A percentile compares a stretch with the other conserved stretches of the same genome.
Conservation (phyloP, 2,329 filamentous ascomycete genomes). For the Periconia macrospinosa region DNA sequence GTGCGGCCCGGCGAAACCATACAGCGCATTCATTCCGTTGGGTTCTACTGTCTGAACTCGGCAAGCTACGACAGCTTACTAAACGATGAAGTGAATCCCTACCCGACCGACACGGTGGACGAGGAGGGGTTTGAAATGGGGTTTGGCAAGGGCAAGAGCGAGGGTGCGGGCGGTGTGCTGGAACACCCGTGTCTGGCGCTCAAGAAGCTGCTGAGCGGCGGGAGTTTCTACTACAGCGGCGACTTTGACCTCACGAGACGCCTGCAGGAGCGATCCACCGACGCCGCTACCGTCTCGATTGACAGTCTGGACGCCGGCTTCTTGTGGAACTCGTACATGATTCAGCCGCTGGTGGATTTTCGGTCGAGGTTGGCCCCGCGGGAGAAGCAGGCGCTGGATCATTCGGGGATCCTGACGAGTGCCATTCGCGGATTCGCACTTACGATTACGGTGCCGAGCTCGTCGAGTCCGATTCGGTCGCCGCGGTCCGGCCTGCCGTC, state of each 20-base stretch:
- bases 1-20: conserved; percentile 87
- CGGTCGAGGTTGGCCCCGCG: conserved; percentile 75
- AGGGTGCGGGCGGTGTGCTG: conserved; percentile 68
- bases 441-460: conserved; percentile 81
- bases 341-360: conserved; percentile 87
- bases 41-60: conserved; percentile 89
- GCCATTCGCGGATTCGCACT: conserved; percentile 91
- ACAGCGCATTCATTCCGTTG: conserved; percentile 81
- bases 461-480: conserved; percentile 69
- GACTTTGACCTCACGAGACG: conserved; percentile 96
- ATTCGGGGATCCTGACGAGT: conserved; percentile 84
- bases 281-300: conserved; percentile 80
- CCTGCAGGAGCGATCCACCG: conserved; percentile 82
- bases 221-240: conserved; percentile 97
- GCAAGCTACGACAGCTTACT: conserved; percentile 80
- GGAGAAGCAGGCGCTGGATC: conserved; percentile 79
- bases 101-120: conserved; percentile 56
- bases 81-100: conserved; percentile 59
- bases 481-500: conserved; percentile 74
- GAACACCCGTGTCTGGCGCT: conserved; percentile 90
- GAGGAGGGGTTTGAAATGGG: conserved; percentile 57
- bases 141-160: conserved; percentile 61
- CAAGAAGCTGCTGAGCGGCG: conserved; percentile 88
- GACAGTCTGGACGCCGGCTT: conserved; percentile 92
- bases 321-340: conserved; percentile 99